Evolutionary conservation across 225 moss, liverwort and hornwort species (phyloP).

Genomic region (Antitrichia curtipendula): DNA sequence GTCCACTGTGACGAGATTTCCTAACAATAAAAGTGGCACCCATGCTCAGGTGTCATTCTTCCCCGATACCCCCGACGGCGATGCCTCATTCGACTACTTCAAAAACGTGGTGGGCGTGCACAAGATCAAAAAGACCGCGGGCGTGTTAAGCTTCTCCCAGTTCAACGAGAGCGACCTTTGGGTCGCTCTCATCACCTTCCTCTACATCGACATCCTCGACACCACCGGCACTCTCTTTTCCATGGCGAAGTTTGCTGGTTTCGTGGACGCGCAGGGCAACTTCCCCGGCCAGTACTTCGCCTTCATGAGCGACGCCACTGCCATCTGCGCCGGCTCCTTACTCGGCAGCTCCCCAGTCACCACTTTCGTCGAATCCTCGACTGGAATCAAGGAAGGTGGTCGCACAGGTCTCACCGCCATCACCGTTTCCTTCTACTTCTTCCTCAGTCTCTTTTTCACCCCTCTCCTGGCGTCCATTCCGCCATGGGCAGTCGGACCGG

Average conservation of each 20-base stretch:
- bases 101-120: constrained; percentile 74
- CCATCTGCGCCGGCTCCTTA: constrained; percentile 64
- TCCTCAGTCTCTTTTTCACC: constrained; percentile 77
- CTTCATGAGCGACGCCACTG: constrained; percentile 92
- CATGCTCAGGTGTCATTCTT: constrained; percentile 55
- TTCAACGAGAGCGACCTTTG: constrained; percentile 51
- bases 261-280: constrained; percentile 64
- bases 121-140: constrained; percentile 64
- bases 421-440: constrained; percentile 57
- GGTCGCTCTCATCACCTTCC: constrained; percentile 90
- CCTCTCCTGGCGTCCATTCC: constrained; percentile 86
- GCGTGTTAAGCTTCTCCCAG: constrained; percentile 52
- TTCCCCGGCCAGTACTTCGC: constrained; percentile 91
- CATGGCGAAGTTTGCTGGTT: constrained; percentile 85
- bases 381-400: constrained; percentile 85
- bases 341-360: constrained; percentile 81
- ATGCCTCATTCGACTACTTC: constrained; percentile 45
- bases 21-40: background rate
- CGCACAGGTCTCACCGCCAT: constrained; percentile 78
- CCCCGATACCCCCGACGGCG: constrained; percentile 39
- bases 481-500: constrained; percentile 91
- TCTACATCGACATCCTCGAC: constrained; percentile 89
- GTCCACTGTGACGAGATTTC: background rate
- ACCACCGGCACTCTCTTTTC: constrained; percentile 84
- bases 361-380: constrained; percentile 80